These are phyloP conservation scores for Trichophyton simii DNA, from an alignment of 2,329 filamentous ascomycete genomes.

Conservation along the genomic window DNA sequence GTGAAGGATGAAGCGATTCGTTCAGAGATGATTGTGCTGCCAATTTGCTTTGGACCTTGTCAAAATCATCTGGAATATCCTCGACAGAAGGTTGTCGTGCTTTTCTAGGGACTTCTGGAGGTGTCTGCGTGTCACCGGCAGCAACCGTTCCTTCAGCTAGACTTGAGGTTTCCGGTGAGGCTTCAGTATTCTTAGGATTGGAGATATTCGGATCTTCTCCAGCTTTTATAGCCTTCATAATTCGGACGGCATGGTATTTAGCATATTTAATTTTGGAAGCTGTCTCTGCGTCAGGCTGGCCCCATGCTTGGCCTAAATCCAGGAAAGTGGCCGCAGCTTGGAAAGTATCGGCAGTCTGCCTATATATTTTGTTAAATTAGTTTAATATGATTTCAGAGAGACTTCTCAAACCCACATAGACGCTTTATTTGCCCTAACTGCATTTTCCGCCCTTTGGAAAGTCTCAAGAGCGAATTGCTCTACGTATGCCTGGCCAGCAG, in stretches of 20 bases:
- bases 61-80: slow-evolving; percentile 46
- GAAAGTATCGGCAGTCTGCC: slow-evolving; percentile 87
- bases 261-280: slow-evolving; percentile 86
- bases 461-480: slow-evolving; percentile 89
- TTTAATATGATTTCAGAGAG: neutral
- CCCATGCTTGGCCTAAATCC: slow-evolving; percentile 78
- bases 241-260: slow-evolving; percentile 88
- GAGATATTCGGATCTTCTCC: slow-evolving; percentile 85
- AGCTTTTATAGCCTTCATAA: slow-evolving; percentile 79
- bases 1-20: slow-evolving; percentile 39
- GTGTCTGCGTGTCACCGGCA: neutral
- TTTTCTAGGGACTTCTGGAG: slow-evolving; percentile 16
- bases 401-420: slow-evolving; percentile 46
- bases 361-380: slow-evolving; percentile 24
- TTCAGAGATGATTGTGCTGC: slow-evolving; percentile 39
- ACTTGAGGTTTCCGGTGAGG: slow-evolving; percentile 43
- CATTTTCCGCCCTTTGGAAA: slow-evolving; percentile 69
- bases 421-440: slow-evolving; percentile 69
- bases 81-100: slow-evolving; percentile 44
- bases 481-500: slow-evolving; percentile 78
- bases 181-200: slow-evolving; percentile 50
- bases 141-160: slow-evolving; percentile 47
- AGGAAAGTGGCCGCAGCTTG: slow-evolving; percentile 87
- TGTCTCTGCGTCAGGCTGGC: slow-evolving; percentile 58
- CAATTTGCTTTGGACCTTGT: slow-evolving; percentile 33